A percentile compares a stretch with the other conserved stretches of the same genome.
phyloP scores from a whole-genome alignment of 176 grass and related monocot species.

The Juncus inflexus region DNA sequence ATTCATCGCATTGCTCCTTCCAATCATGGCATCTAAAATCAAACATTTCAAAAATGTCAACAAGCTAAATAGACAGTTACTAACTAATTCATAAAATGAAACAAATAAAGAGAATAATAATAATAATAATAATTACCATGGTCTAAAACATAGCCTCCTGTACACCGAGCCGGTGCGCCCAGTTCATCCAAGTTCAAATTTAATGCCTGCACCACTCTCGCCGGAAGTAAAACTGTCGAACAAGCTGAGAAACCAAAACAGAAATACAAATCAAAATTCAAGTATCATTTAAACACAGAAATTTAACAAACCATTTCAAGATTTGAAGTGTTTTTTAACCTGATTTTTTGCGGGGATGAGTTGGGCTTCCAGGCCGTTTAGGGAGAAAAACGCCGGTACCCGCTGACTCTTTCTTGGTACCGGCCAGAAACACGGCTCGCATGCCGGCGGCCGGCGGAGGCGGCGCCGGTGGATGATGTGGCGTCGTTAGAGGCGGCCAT shows the following conservation, averaged over 20 bases:
- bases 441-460: constrained; percentile 5
- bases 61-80: background rate
- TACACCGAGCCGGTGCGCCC: constrained; percentile 1
- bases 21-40: constrained; percentile 9
- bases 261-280: background rate
- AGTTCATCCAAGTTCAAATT: constrained; percentile 23
- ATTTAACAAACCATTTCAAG: background rate
- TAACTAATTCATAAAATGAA: background rate
- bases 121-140: background rate
- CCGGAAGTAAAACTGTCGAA: constrained; percentile 31
- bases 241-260: constrained; percentile 12
- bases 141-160: constrained; percentile 28
- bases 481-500: background rate
- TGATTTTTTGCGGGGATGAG: constrained; percentile 16
- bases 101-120: background rate
- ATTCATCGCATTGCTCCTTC: background rate
- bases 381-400: constrained; percentile 42
- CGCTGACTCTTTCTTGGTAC: constrained; percentile 18
- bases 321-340: background rate
- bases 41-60: background rate
- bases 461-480: background rate
- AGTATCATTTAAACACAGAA: background rate
- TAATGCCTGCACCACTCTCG: constrained; percentile 30
- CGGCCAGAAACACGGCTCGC: constrained; percentile 28
- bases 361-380: background rate